Conservation (phyloP, 352 stramenopile species). For the Globisporangium carolinianum region DNA sequence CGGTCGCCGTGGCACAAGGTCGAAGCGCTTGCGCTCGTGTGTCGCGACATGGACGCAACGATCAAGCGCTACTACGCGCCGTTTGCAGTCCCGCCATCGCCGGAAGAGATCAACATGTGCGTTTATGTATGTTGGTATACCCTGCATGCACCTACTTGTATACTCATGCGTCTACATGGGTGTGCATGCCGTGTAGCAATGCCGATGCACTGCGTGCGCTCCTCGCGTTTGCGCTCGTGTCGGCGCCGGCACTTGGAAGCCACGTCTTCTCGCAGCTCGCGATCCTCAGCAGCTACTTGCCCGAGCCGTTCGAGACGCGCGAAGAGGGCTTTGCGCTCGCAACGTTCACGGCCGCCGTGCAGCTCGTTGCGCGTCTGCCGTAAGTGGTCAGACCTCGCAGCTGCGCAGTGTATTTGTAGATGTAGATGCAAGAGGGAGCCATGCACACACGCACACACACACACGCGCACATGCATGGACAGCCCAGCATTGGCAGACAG, state of each 20-base stretch:
- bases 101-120: conserved; percentile 34
- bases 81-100: conserved; percentile 8
- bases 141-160: no score
- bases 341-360: conserved; percentile 37
- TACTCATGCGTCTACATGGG: no score
- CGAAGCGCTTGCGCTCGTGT: conserved; percentile 33
- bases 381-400: conserved; percentile 7
- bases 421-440: neutral
- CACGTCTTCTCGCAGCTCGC: conserved; percentile 56
- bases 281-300: conserved; percentile 47
- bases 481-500: no score
- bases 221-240: conserved; percentile 48
- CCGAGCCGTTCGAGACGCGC: conserved; percentile 19
- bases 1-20: conserved; percentile 55
- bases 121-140: neutral
- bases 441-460: no score
- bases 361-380: conserved; percentile 24
- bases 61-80: conserved; percentile 38
- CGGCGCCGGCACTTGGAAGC: conserved; percentile 30
- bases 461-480: no score
- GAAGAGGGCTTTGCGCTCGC: conserved; percentile 49
- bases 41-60: conserved; percentile 31
- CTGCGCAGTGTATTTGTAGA: neutral
- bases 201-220: conserved; percentile 40
- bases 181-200: conserved; percentile 14